Evolutionary conservation across 495 filamentous ascomycete species (phyloP), one percentile per base, ranked within the genome.

Genomic region (Penicillium canescens): DNA sequence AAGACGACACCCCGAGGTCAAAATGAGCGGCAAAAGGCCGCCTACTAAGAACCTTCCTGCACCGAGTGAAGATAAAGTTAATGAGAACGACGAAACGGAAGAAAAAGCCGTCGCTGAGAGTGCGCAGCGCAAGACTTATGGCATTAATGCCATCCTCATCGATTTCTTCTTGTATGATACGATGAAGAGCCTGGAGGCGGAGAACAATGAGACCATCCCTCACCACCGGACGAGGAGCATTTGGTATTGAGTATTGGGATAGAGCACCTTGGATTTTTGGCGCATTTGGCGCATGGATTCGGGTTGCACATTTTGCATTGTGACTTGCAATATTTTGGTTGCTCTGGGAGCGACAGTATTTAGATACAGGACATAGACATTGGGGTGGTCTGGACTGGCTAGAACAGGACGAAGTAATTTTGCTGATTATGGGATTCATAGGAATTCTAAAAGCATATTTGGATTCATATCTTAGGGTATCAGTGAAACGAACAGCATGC

Each of bases 121-220:
- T 18, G 63, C 45, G 9, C 43, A 64, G 10, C 50, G 42, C 26
- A 61, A 61, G 34, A 59, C 55, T 13, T 54, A 58, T 42, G 62
- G 69, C 12, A 69, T 96, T 65, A 98, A 96, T 63, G 94, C 94
- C 1, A 88, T 97, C 34, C 63, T 98, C 52, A 93, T 99, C 48
- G 94, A 99, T 66, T 98, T 96, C 68, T 96, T 95, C 65, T 75
- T 99, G 37, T 98, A 98, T 65, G 94, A 98, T 73, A 87, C 87
- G 3, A 88, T 93, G 71, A 98, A 98, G 69, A 84, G 85, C 52
- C 67, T 89, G 66, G 92, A 97, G 60, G 64, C 59, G 7, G 75
- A 80, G 13, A 66, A 74, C 4, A 21, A 70, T 63, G 84, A 88
- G 56, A 77, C 68, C 35, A 86, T 94, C 41, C 91, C 90, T n/a